Conservation (phyloP, 2,329 filamentous ascomycete species). For the Mycosphaerella arachidis region DNA sequence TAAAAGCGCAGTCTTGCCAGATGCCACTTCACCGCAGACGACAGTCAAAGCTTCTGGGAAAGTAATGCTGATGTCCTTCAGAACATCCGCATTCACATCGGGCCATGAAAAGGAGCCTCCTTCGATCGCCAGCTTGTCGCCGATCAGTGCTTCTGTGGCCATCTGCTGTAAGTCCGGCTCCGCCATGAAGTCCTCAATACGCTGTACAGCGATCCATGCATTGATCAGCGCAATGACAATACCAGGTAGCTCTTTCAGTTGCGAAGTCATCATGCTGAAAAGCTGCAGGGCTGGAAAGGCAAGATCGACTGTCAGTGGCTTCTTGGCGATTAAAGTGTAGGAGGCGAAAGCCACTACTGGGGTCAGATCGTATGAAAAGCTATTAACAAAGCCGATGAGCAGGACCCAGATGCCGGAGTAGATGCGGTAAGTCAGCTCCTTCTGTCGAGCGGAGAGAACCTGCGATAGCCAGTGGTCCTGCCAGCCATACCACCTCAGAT, state of each 20-base stretch:
- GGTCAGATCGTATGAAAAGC: slow-evolving; percentile 67
- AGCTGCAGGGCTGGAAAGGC: slow-evolving; percentile 83
- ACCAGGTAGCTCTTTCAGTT: slow-evolving; percentile 68
- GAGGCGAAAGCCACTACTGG: slow-evolving; percentile 77
- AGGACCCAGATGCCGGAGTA: slow-evolving; percentile 60
- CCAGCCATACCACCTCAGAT: slow-evolving; percentile 79
- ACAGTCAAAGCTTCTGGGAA: slow-evolving; percentile 57
- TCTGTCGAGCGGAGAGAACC: slow-evolving; percentile 63
- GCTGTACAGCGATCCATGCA: slow-evolving; percentile 72
- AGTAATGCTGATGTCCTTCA: slow-evolving; percentile 50
- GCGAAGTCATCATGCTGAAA: slow-evolving; percentile 69
- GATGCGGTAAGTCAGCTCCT: slow-evolving; percentile 63
- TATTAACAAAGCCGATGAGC: slow-evolving; percentile 64
- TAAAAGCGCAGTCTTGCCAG: slow-evolving; percentile 59
- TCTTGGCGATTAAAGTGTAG: slow-evolving; percentile 67
- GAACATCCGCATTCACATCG: slow-evolving; percentile 54
- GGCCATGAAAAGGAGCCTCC: slow-evolving; percentile 77
- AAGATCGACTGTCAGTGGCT: slow-evolving; percentile 69
- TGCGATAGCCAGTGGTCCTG: slow-evolving; percentile 67
- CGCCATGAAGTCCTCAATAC: slow-evolving; percentile 80
- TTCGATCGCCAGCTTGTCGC: slow-evolving; percentile 46
- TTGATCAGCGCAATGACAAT: slow-evolving; percentile 75
- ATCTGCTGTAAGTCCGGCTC: slow-evolving; percentile 65
- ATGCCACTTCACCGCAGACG: slow-evolving; percentile 59
- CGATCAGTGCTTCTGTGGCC: slow-evolving; percentile 33